Percentiles rank a stretch among this genome's conserved stretches.
Conservation (phyloP, 768 basidiomycete genomes). For the Xerocomus brunneocitrinus region DNA sequence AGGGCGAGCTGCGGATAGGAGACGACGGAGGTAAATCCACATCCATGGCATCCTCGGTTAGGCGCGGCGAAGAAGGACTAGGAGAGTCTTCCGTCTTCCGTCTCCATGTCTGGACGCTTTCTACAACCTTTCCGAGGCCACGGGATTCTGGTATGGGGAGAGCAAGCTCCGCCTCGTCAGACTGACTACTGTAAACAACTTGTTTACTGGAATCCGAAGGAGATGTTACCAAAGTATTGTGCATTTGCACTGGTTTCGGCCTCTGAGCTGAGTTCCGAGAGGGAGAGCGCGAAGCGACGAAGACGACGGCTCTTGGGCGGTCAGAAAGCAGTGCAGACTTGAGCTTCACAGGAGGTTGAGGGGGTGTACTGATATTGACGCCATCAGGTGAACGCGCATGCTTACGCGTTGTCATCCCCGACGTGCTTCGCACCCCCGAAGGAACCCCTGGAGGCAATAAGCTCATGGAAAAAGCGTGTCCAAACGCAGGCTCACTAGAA, state of each 20-base stretch:
- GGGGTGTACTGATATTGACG: background rate
- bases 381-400: conserved; percentile 25
- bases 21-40: conserved; percentile 11
- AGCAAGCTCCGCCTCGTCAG: conserved; percentile 57
- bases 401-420: conserved; percentile 19
- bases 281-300: conserved; percentile 10
- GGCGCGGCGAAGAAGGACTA: background rate
- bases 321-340: conserved; percentile 16
- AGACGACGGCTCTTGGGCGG: conserved; percentile 2
- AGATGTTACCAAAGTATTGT: conserved; percentile 6
- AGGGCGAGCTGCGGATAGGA: conserved; percentile 5
- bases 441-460: conserved; percentile 13
- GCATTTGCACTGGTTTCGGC: conserved; percentile 1
- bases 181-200: conserved; percentile 61
- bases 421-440: conserved; percentile 7
- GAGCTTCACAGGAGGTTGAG: conserved; percentile 8
- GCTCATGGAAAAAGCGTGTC: background rate
- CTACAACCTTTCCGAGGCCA: conserved; percentile 30
- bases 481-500: conserved; percentile 16
- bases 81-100: conserved; percentile 25
- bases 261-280: conserved; percentile 34
- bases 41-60: conserved; percentile 16
- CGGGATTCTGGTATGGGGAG: conserved; percentile 24
- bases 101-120: conserved; percentile 44
- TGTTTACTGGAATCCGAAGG: conserved; percentile 25